Base-by-base conservation (phyloP, 768 basidiomycete genomes). In the Hortiboletus flavorubellus region DNA sequence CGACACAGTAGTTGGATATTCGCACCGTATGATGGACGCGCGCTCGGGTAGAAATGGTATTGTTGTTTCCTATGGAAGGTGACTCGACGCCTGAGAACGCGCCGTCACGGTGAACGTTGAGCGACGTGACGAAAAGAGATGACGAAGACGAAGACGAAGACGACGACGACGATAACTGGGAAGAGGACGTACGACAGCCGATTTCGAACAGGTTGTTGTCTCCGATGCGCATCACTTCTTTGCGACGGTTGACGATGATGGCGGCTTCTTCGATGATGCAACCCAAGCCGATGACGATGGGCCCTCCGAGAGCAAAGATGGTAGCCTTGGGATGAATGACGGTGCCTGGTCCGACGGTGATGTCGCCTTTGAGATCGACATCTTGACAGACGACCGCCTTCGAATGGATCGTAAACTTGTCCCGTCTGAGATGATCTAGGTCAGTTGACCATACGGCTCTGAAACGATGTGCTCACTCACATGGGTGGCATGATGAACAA, bases 191-290 rank as follows among this genome's bases (percentile, higher is more conserved):
- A 96, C 96, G 87, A 70, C 88, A 92, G 21, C 90, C 91, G 50
- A 97, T 92, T 73, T 97, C 93, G 64, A 99, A 96, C 54, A 94
- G 76, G 69, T 98, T 98, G 57, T 91, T 85, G 68, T 96, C 87
- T 6, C 96, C 96, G 46, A 99, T 93, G 18, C 86, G 83, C 93
- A 98, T 92, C 35, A 88, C 82, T 65, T 93, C 89, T 64, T 89
- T 93, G 51, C 56, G 89, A 83, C 91, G 80, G 71, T 98, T 98
- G 49, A 97, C 87, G 58, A 99, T 83, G 63, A 97, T 87, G 6
- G 83, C 90, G 11, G 82, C 82, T 68, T 99, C 97, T 66, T 98
- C 97, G 54, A 98, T 83, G 63, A 98, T 91, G 66, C 92, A 94
- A 49, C 87, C 83, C 21, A 82, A 76, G 14, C 94, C 96, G 50